These are phyloP conservation scores for Ottelia alismoides DNA, from an alignment of 106 monocot species.

Conservation along the genomic window DNA sequence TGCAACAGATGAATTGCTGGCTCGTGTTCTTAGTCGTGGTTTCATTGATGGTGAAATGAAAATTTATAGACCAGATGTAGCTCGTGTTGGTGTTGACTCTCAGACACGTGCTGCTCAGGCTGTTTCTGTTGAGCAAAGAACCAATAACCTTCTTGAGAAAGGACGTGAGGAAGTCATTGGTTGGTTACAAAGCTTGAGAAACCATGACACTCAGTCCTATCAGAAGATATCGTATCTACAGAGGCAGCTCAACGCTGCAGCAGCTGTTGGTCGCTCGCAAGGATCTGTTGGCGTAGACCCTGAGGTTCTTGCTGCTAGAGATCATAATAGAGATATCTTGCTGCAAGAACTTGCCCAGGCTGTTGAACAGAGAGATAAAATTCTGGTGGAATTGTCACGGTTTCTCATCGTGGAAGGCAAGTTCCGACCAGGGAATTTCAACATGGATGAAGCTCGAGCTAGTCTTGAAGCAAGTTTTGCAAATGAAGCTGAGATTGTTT, in stretches of 20 bases:
- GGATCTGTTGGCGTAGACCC: slow-evolving; percentile 96
- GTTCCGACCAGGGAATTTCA: slow-evolving; percentile 64
- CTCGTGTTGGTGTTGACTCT: slow-evolving; percentile 91
- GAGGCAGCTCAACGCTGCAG: slow-evolving; percentile 56
- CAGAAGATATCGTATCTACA: slow-evolving; percentile 62
- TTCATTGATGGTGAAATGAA: slow-evolving; percentile 99
- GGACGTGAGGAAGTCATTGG: slow-evolving; percentile 72
- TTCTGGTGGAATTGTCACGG: slow-evolving; percentile 86
- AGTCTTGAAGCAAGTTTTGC: slow-evolving; percentile 95
- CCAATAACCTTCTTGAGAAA: slow-evolving; percentile 82
- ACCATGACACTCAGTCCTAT: slow-evolving; percentile 51
- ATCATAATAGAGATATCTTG: slow-evolving; percentile 65
- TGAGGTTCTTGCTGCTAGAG: slow-evolving; percentile 70
- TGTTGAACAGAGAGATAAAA: slow-evolving; percentile 85
- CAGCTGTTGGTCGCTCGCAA: slow-evolving; percentile 72
- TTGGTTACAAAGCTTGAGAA: slow-evolving; percentile 73
- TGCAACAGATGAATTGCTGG: slow-evolving; percentile 87
- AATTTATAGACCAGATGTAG: slow-evolving; percentile 94
- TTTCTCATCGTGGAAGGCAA: slow-evolving; percentile 68
- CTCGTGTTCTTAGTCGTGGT: slow-evolving; percentile 86
- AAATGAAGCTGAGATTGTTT: slow-evolving; percentile 97
- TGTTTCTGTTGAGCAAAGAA: slow-evolving; percentile 93
- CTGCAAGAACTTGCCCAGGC: slow-evolving; percentile 78
- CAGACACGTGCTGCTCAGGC: slow-evolving; percentile 96
- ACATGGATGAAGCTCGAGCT: slow-evolving; percentile 82